These are phyloP conservation scores for Saksenaea vasiformis DNA, from an alignment of 371 early-diverging fungal genomes.

Conservation along the genomic window DNA sequence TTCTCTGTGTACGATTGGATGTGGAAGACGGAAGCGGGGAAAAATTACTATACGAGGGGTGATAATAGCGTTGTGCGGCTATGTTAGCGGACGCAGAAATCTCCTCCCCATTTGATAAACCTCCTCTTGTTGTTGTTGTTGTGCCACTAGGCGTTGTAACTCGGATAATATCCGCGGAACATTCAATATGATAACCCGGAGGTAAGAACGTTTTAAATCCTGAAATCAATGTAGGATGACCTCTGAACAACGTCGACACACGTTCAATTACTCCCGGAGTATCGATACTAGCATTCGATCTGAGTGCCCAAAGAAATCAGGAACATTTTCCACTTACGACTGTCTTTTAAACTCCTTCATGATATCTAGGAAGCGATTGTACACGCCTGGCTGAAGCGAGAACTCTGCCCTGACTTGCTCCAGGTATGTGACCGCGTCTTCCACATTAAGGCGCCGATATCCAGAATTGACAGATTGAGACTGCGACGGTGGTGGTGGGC, in stretches of 20 bases:
- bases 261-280: conserved; percentile 98
- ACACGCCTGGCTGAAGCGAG: conserved; percentile 91
- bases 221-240: conserved; percentile 89
- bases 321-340: conserved; percentile 55
- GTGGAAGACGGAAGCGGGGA: background rate
- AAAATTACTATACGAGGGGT: background rate
- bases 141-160: conserved; percentile 89
- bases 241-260: conserved; percentile 93
- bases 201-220: conserved; percentile 99
- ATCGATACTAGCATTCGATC: conserved; percentile 70
- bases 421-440: conserved; percentile 97
- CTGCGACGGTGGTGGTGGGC: background rate
- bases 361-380: conserved; percentile 97
- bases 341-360: conserved; percentile 99
- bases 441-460: conserved; percentile 56
- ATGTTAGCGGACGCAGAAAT: background rate
- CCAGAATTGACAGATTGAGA: background rate
- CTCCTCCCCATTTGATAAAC: no score
- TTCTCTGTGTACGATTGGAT: no score
- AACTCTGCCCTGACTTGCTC: conserved; percentile 97
- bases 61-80: background rate
- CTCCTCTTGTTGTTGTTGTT: conserved; percentile 22
- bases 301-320: background rate
- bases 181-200: conserved; percentile 94
- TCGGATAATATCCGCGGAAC: conserved; percentile 70